A percentile compares a stretch with the other conserved stretches of the same genome.
phyloP scores from a whole-genome alignment of 208 protist genomes.

The Naegleria lovaniensis region DNA sequence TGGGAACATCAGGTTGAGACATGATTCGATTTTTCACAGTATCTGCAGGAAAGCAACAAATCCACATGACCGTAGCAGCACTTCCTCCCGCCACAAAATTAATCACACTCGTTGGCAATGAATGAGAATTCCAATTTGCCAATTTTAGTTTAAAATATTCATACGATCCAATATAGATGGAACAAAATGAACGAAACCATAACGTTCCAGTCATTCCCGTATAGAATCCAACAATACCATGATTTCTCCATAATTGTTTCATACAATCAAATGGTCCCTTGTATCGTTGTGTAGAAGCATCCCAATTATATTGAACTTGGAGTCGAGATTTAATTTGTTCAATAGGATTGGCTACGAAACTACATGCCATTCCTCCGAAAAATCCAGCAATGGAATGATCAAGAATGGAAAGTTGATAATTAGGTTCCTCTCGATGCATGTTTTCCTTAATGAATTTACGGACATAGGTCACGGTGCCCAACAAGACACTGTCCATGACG shows the following conservation, averaged over 20 bases:
- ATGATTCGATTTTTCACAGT: not conserved
- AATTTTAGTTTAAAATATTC: not conserved
- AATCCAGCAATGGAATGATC: conserved; percentile 1
- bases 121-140: not conserved
- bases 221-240: not conserved
- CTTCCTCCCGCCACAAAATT: not conserved
- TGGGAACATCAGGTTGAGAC: not conserved
- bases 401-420: not conserved
- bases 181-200: not conserved
- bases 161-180: not conserved
- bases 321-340: conserved; percentile 10
- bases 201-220: not conserved
- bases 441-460: not conserved
- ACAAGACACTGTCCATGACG: not conserved
- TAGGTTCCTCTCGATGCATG: not conserved
- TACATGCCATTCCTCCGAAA: not conserved
- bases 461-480: not conserved
- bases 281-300: not conserved
- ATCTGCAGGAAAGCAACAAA: not conserved
- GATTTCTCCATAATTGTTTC: not conserved
- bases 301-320: not conserved
- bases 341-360: conserved; percentile 1
- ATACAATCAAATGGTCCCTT: not conserved
- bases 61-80: not conserved
- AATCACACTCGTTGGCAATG: not conserved